Percentiles rank a stretch among this genome's conserved stretches.
phyloP scores from a whole-genome alignment of 768 basidiomycete species.

The Rhizopogon vinicolor region DNA sequence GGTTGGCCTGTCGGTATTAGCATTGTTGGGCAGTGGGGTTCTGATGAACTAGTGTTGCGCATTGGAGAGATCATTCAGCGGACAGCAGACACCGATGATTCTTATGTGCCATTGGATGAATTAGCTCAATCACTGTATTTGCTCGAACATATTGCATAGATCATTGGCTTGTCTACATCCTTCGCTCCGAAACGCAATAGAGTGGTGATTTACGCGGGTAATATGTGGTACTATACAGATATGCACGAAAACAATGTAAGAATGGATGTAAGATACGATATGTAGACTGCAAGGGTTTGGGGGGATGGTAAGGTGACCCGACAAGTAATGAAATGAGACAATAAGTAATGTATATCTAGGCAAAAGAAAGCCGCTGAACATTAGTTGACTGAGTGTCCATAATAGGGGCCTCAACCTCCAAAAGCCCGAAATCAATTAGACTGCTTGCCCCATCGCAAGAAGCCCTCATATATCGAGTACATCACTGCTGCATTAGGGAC shows the following conservation, averaged over 20 bases:
- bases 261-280: constrained; percentile 8
- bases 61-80: constrained; percentile 47
- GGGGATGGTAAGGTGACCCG: constrained; percentile 2
- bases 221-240: constrained; percentile 6
- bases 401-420: not conserved
- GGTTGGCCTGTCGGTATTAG: constrained; percentile 86
- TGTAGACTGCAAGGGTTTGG: constrained; percentile 9
- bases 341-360: constrained; percentile 4
- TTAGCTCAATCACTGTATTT: not conserved
- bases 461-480: constrained; percentile 92
- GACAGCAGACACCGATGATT: not conserved
- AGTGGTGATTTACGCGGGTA: constrained; percentile 23
- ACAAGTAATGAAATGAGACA: constrained; percentile 8
- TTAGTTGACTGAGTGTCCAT: not conserved
- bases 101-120: not conserved
- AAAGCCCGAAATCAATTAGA: not conserved
- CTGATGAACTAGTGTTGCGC: constrained; percentile 52
- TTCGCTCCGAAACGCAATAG: not conserved
- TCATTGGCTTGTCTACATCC: not conserved
- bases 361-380: not conserved
- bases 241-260: constrained; percentile 15
- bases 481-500: constrained; percentile 97
- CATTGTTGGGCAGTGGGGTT: constrained; percentile 86
- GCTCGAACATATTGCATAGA: not conserved
- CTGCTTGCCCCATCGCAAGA: constrained; percentile 52